Conservation (phyloP, 1,284 basidiomycete genomes). For the Marasmius fiardii region DNA sequence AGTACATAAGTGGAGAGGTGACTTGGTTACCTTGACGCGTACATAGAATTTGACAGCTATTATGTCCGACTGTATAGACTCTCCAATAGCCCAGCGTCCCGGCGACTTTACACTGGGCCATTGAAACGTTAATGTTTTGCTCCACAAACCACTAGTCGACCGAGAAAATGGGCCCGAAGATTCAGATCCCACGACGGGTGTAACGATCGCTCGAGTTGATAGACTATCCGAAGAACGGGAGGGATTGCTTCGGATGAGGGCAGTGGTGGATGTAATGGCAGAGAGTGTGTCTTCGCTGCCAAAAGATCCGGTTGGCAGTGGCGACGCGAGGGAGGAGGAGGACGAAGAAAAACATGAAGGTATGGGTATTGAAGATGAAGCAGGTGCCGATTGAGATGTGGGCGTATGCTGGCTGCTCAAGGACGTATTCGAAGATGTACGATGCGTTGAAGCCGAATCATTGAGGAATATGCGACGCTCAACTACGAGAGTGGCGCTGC, state of each 20-base stretch:
- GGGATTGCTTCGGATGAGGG: conserved; percentile 12
- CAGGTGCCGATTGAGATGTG: conserved; percentile 18
- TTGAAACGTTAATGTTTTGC: conserved; percentile 61
- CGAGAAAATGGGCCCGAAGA: conserved; percentile 51
- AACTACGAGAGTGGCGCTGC: conserved; percentile 49
- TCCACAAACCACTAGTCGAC: conserved; percentile 55
- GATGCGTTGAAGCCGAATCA: conserved; percentile 28
- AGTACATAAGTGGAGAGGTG: conserved; percentile 9
- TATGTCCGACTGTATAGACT: conserved; percentile 64
- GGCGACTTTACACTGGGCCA: conserved; percentile 69
- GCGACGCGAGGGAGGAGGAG: conserved; percentile 33
- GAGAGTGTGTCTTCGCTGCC: conserved; percentile 16
- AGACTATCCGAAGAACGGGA: conserved; percentile 23
- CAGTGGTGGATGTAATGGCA: conserved; percentile 17
- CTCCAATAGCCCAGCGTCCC: conserved; percentile 73
- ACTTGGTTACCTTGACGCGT: conserved; percentile 56
- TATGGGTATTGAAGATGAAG: conserved; percentile 25
- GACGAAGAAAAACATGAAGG: conserved; percentile 35
- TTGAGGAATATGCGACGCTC: conserved; percentile 54
- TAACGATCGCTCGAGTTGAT: conserved; percentile 35
- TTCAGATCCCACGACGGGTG: conserved; percentile 56
- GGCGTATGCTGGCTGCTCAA: conserved; percentile 18
- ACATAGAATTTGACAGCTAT: conserved; percentile 69
- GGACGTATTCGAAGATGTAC: conserved; percentile 16
- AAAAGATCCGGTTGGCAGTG: conserved; percentile 26